Evolutionary conservation across 1,284 basidiomycete species (phyloP).

Genomic region (Cystobasidium pallidum): DNA sequence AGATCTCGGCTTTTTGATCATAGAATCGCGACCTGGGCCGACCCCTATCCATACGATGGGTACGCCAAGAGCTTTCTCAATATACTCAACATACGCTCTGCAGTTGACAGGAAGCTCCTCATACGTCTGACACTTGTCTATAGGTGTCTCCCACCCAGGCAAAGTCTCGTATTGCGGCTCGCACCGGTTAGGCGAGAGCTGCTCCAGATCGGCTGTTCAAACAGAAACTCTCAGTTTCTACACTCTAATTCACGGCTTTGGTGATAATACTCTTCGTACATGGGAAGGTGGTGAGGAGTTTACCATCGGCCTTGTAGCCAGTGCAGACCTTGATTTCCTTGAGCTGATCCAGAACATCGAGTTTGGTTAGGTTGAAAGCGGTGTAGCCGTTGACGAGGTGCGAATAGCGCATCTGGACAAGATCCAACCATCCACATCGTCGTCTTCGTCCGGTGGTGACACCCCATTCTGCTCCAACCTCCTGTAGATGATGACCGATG

Average conservation of each 20-base stretch:
- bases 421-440: conserved; percentile 95
- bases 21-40: conserved; percentile 78
- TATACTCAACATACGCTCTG: conserved; percentile 83
- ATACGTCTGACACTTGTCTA: conserved; percentile 69
- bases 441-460: conserved; percentile 88
- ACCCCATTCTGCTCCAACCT: conserved; percentile 90
- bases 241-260: not conserved
- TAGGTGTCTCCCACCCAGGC: conserved; percentile 88
- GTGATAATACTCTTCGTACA: conserved; percentile 55
- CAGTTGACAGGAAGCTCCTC: conserved; percentile 84
- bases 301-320: conserved; percentile 76
- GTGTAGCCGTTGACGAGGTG: conserved; percentile 96
- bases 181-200: conserved; percentile 61
- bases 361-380: conserved; percentile 88
- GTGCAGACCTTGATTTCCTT: conserved; percentile 86
- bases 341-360: conserved; percentile 86
- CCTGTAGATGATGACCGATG: conserved; percentile 84
- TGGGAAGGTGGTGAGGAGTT: conserved; percentile 83
- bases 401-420: conserved; percentile 92
- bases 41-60: conserved; percentile 90
- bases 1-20: conserved; percentile 62
- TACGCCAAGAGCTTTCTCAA: conserved; percentile 78
- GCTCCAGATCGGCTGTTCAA: conserved; percentile 75
- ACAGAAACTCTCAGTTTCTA: not conserved
- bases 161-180: conserved; percentile 74